Base-by-base conservation (phyloP, 176 grass and related monocot genomes). In the Puya raimondii region DNA sequence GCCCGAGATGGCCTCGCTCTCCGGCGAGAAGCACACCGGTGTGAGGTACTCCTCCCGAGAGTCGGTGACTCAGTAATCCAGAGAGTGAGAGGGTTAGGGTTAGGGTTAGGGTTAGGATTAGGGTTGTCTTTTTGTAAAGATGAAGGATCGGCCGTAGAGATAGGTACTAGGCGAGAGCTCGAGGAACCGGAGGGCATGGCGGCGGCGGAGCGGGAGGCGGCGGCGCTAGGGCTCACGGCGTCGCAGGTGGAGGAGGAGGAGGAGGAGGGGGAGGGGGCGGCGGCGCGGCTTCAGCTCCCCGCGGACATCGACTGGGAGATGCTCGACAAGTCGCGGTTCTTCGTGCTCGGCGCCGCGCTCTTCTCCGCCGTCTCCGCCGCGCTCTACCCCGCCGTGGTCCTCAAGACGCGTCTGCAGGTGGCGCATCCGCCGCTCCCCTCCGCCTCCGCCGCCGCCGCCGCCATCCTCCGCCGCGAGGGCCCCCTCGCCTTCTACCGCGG, bases 321-420 rank as follows among this genome's bases (percentile, higher is more conserved):
- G 7, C 78, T 80, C 25, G 70, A 80, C 63, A 80, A 80, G 64
- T 73, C 78, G 18, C 70, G 70, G n/a, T 80, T 80, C 78, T 80
- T 80, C 78, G 64, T 80, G 25, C 78, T 80, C n/a, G 78, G 70
- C 50, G 70, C 78, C 70, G 70, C 61, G 47, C 70, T 80, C 59
- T 80, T 80, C 70, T 80, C 78, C 6, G 78, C 69, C 50, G 70
- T 80, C 6, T 73, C 69, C 12, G 13, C 63, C 11, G 78, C 86
- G 10, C 91, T 94, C 15, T 94, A 94, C 75, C 86, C 83, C 1
- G 59, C 83, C 3, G 72, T 94, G 23, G 83, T 94, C n/a, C 86
- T 94, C 83, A 94, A 90, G 72, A 94, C 86, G 51, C 91, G 83
- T 1, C 72, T 94, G 18, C 91, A 94, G 66, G 86, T 94, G 4